A percentile compares a stretch with the other conserved stretches of the same genome.
Conservation (phyloP, 1,139 yeast genomes). For the Taphrina wiesneri region DNA sequence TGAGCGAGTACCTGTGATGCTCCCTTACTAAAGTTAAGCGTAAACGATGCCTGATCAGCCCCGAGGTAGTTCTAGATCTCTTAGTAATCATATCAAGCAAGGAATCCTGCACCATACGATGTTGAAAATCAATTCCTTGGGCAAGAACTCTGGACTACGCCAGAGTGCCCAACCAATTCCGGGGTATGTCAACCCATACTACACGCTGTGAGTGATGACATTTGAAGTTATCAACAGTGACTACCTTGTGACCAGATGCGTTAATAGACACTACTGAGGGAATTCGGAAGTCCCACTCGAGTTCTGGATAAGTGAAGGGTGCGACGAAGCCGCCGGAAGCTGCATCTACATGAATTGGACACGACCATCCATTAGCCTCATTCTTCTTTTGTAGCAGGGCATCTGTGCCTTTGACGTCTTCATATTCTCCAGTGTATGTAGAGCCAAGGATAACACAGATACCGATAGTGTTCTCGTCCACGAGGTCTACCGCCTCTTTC, state of each 20-base stretch:
- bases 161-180: slow-evolving; percentile 93
- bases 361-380: slow-evolving; percentile 62
- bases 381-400: slow-evolving; percentile 67
- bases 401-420: slow-evolving; percentile 65
- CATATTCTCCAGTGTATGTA: slow-evolving; percentile 91
- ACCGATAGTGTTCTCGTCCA: slow-evolving; percentile 93
- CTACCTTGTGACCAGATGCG: slow-evolving; percentile 84
- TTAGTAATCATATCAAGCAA: too few relatives aligned
- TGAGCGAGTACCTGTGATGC: slow-evolving; percentile 89
- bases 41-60: slow-evolving; percentile 83
- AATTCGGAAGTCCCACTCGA: slow-evolving; percentile 62
- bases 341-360: slow-evolving; percentile 91
- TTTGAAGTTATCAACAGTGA: slow-evolving; percentile 88
- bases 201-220: slow-evolving; percentile 42
- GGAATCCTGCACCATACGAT: slow-evolving; percentile 45
- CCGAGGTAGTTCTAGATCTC: slow-evolving; percentile 64
- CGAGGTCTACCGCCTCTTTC: slow-evolving; percentile 57
- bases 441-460: slow-evolving; percentile 85
- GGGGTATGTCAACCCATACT: slow-evolving; percentile 74
- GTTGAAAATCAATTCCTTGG: slow-evolving; percentile 70
- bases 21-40: slow-evolving; percentile 82
- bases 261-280: slow-evolving; percentile 80
- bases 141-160: slow-evolving; percentile 65
- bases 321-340: slow-evolving; percentile 78
- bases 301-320: slow-evolving; percentile 43